Percentiles rank a stretch among this genome's conserved stretches.
Conservation (phyloP, 192 early-diverging fungal species). For the Geosiphon pyriformis region DNA sequence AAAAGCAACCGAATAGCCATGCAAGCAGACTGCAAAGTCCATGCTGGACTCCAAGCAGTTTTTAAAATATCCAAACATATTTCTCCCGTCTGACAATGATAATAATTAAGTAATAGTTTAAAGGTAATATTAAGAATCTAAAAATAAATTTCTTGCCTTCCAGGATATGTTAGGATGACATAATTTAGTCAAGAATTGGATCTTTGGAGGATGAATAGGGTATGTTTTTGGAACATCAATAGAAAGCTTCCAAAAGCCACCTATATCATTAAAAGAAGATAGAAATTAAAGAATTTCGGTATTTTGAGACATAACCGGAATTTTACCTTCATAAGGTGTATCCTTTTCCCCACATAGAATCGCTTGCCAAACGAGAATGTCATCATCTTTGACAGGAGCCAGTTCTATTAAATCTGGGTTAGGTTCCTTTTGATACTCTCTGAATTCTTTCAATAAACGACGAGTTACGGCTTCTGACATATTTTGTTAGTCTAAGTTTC, state of each 20-base stretch:
- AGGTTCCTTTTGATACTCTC: conserved; percentile 48
- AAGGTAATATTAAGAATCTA: background rate
- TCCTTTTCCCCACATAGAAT: conserved; percentile 56
- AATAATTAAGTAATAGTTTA: background rate
- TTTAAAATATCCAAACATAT: conserved; percentile 96
- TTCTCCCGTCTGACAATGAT: conserved; percentile 71
- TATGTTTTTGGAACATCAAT: conserved; percentile 69
- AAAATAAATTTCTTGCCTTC: conserved; percentile 50
- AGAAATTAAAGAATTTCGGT: background rate
- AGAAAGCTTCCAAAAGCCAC: conserved; percentile 61
- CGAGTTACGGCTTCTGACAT: conserved; percentile 49
- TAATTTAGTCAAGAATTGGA: conserved; percentile 69
- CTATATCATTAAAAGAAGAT: conserved; percentile 34
- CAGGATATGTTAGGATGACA: conserved; percentile 95
- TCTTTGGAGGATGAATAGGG: conserved; percentile 72
- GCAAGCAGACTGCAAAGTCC: conserved; percentile 84
- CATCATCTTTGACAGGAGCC: conserved; percentile 57
- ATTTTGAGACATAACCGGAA: too few species aligned
- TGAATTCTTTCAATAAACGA: conserved; percentile 57
- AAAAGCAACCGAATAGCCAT: conserved; percentile 79
- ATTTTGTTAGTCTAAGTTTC: too few species aligned
- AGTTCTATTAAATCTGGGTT: conserved; percentile 56
- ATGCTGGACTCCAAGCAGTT: conserved; percentile 90
- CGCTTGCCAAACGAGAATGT: conserved; percentile 66
- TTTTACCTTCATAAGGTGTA: conserved; percentile 65